These are phyloP conservation scores for Tympanopsis confertula DNA, from an alignment of 2,329 filamentous ascomycete genomes.

Conservation along the genomic window DNA sequence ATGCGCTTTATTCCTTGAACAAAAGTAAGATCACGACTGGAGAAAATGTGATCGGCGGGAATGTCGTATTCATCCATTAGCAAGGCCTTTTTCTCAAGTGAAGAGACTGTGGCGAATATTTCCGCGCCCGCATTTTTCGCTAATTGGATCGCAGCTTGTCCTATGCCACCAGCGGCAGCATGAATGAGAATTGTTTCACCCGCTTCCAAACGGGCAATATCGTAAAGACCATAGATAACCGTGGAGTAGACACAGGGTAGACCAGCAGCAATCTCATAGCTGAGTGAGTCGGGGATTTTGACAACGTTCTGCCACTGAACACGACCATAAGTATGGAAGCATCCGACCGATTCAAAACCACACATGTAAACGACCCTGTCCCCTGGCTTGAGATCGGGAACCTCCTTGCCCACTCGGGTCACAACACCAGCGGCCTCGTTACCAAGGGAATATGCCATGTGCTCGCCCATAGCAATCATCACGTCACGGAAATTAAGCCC, in stretches of 20 bases:
- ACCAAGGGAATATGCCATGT: not conserved
- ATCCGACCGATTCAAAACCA: no score
- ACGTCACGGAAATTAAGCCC: not conserved
- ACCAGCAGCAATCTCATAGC: not conserved
- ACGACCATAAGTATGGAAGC: no score
- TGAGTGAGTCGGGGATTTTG: no score
- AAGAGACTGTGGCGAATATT: conserved; percentile 12
- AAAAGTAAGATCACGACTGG: conserved; percentile 6
- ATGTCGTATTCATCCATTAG: conserved; percentile 9
- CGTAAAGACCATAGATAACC: not conserved
- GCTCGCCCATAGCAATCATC: not conserved
- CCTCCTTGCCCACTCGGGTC: not conserved
- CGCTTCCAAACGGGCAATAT: not conserved
- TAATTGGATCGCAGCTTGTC: conserved; percentile 1
- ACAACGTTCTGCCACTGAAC: no score
- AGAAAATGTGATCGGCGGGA: conserved; percentile 7
- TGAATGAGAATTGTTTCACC: conserved; percentile 3
- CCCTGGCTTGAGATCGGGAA: not conserved
- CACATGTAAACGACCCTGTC: not conserved
- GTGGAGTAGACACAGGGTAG: not conserved
- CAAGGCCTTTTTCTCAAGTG: conserved; percentile 9
- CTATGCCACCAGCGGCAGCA: conserved; percentile 3
- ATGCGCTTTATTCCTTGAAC: conserved; percentile 4
- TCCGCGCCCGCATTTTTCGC: conserved; percentile 2
- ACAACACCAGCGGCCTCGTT: not conserved